These are phyloP conservation scores for Komagataella mondaviorum DNA, from an alignment of 805 yeast genomes.

Conservation along the genomic window DNA sequence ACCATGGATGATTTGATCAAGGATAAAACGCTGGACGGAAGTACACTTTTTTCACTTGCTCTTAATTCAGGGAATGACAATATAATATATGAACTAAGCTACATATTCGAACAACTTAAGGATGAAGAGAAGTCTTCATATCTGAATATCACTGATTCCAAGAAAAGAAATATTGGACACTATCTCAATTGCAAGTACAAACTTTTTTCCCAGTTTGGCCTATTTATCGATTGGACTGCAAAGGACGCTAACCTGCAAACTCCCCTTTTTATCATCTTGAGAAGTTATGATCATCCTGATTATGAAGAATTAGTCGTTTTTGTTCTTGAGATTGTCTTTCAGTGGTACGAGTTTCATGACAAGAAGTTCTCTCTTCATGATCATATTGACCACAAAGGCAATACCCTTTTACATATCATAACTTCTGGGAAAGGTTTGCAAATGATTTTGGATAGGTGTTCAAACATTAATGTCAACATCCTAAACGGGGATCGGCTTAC, in stretches of 20 bases:
- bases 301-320: constrained; percentile 35
- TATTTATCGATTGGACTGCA: constrained; percentile 51
- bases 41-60: constrained; percentile 48
- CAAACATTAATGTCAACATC: constrained; percentile 39
- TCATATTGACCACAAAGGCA: constrained; percentile 64
- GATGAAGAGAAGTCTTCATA: constrained; percentile 32
- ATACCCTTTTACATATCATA: constrained; percentile 64
- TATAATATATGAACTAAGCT: constrained; percentile 32
- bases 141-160: constrained; percentile 34
- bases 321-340: constrained; percentile 28
- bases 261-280: constrained; percentile 59
- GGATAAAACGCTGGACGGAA: constrained; percentile 42
- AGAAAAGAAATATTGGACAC: constrained; percentile 59
- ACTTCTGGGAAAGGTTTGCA: constrained; percentile 30
- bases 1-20: constrained; percentile 54
- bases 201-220: constrained; percentile 41
- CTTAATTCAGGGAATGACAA: constrained; percentile 37
- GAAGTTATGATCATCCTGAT: constrained; percentile 68
- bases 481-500: constrained; percentile 45
- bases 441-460: constrained; percentile 22
- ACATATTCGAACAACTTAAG: constrained; percentile 26
- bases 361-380: constrained; percentile 31
- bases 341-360: constrained; percentile 23
- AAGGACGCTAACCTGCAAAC: constrained; percentile 61
- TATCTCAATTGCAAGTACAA: constrained; percentile 45